Percentiles rank a stretch among this genome's conserved stretches.
Evolutionary conservation across 2,329 filamentous ascomycete genomes (phyloP).

Genomic region (Trichoderma afroharzianum): DNA sequence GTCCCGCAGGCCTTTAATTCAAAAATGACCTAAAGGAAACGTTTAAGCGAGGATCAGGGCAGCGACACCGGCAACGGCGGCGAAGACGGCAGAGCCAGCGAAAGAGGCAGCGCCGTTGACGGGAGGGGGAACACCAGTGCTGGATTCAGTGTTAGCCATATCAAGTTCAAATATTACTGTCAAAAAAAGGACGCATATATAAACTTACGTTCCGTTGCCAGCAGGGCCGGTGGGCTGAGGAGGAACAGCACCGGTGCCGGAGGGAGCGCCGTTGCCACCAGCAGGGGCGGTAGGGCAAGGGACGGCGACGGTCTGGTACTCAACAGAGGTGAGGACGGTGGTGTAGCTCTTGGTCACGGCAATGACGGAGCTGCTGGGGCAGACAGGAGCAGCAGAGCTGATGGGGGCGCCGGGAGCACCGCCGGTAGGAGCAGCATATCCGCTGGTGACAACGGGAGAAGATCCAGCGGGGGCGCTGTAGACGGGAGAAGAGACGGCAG

Average conservation of each 20-base stretch:
- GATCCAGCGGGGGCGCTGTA: slow-evolving; percentile 6
- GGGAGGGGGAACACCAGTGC: slow-evolving; percentile 30
- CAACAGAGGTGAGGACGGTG: slow-evolving; percentile 52
- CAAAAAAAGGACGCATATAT: not conserved
- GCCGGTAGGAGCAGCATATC: slow-evolving; percentile 16
- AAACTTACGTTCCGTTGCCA: slow-evolving; percentile 30
- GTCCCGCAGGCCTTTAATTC: slow-evolving; percentile 38
- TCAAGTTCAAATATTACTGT: not conserved
- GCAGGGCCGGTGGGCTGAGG: slow-evolving; percentile 40
- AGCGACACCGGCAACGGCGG: slow-evolving; percentile 52
- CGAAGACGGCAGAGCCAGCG: slow-evolving; percentile 51
- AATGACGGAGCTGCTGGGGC: slow-evolving; percentile 41
- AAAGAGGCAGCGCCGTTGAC: slow-evolving; percentile 52
- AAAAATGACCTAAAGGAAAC: slow-evolving; percentile 31
- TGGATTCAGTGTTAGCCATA: not conserved
- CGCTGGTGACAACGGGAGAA: slow-evolving; percentile 15
- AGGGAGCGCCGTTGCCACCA: slow-evolving; percentile 24
- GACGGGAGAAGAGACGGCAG: slow-evolving; percentile 44
- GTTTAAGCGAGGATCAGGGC: slow-evolving; percentile 55
- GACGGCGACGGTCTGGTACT: slow-evolving; percentile 48
- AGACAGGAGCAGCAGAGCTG: slow-evolving; percentile 7
- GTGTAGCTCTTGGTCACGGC: slow-evolving; percentile 55
- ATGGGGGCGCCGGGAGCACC: slow-evolving; percentile 2
- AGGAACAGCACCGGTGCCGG: slow-evolving; percentile 40
- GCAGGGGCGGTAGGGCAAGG: slow-evolving; percentile 38